These are phyloP conservation scores for Microbotryum silenes-acaulis DNA, from an alignment of 1,284 basidiomycete species.

Conservation along the genomic window DNA sequence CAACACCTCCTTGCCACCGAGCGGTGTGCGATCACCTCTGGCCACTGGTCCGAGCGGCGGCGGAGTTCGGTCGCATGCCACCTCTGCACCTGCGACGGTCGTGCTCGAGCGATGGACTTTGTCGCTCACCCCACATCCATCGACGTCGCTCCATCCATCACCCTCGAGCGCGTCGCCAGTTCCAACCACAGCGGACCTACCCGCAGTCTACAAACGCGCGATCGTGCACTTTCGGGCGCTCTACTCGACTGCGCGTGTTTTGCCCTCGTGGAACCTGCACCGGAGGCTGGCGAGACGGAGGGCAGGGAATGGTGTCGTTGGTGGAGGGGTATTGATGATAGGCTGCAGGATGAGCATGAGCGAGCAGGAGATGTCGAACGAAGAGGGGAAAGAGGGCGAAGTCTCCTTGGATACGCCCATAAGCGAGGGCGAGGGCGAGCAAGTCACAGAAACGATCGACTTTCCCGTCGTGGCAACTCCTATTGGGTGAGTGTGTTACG, in stretches of 20 bases:
- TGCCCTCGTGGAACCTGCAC: constrained; percentile 36
- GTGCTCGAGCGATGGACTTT: constrained; percentile 35
- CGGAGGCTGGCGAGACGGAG: constrained; percentile 26
- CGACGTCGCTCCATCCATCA: constrained; percentile 1
- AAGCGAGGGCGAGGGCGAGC: constrained; percentile 3
- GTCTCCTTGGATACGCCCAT: background rate
- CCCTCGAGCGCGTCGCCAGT: background rate
- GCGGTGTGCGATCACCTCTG: too few relatives aligned
- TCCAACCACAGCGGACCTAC: constrained; percentile 32
- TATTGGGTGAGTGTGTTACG: constrained; percentile 24
- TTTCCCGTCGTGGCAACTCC: constrained; percentile 33
- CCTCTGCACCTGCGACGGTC: constrained; percentile 15
- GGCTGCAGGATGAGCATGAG: constrained; percentile 33
- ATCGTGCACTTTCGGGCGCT: constrained; percentile 39
- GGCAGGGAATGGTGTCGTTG: constrained; percentile 32
- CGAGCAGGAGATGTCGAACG: background rate
- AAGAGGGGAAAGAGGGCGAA: constrained; percentile 1
- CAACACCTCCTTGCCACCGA: too few relatives aligned
- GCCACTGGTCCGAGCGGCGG: too few relatives aligned
- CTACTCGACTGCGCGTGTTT: constrained; percentile 33
- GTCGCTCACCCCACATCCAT: constrained; percentile 13
- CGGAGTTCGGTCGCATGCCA: too few relatives aligned
- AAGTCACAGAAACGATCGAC: constrained; percentile 20
- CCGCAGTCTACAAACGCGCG: constrained; percentile 40
- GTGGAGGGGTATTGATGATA: constrained; percentile 32